A percentile compares a stretch with the other conserved stretches of the same genome.
Conservation (phyloP, 2,329 filamentous ascomycete species). For the Penicillium palitans region DNA sequence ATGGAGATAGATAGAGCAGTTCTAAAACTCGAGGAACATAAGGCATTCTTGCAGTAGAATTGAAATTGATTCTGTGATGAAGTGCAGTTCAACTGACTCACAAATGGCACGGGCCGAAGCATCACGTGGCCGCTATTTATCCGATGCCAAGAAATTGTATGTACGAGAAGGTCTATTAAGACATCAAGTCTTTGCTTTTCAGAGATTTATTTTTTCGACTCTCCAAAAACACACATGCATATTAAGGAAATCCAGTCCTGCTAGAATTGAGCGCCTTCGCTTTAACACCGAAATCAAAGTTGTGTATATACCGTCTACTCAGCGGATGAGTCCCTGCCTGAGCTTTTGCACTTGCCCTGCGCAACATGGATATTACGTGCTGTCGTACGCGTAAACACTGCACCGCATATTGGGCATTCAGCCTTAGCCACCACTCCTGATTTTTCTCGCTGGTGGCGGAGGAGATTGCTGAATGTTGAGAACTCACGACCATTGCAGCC, state of each 20-base stretch:
- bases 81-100: constrained; percentile 21
- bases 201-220: constrained; percentile 4
- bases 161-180: not conserved
- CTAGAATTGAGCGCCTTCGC: not conserved
- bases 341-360: constrained; percentile 87
- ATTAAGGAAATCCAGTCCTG: not conserved
- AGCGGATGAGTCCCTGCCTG: constrained; percentile 30
- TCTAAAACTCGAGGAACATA: constrained; percentile 7
- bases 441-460: constrained; percentile 91
- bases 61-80: constrained; percentile 3
- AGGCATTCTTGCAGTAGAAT: constrained; percentile 20
- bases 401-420: constrained; percentile 84
- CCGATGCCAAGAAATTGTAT: not conserved
- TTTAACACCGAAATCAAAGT: constrained; percentile 2
- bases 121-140: constrained; percentile 15
- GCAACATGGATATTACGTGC: constrained; percentile 83
- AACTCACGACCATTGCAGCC: constrained; percentile 95
- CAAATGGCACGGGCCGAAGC: constrained; percentile 17
- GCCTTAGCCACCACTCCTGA: constrained; percentile 88
- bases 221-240: constrained; percentile 1
- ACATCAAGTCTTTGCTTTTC: constrained; percentile 1
- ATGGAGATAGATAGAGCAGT: constrained; percentile 6
- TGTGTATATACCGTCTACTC: constrained; percentile 21
- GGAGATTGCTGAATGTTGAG: constrained; percentile 91
- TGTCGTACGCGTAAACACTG: constrained; percentile 86